A percentile compares a stretch with the other conserved stretches of the same genome.
These are phyloP conservation scores for Omphalotus guepiniiformis DNA, from an alignment of 768 basidiomycete species.

Conservation along the genomic window DNA sequence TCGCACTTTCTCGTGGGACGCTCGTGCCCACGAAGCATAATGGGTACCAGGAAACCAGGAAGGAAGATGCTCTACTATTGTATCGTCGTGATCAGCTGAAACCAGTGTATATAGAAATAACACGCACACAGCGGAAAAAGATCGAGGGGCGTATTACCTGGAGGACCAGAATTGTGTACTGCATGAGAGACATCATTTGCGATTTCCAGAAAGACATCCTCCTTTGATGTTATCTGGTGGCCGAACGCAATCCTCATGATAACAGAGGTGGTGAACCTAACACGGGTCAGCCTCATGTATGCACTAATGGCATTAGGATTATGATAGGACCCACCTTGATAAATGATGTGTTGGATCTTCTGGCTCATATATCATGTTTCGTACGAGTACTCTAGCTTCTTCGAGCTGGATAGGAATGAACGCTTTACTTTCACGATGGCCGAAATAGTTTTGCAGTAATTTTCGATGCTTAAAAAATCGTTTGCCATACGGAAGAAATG, in stretches of 20 bases:
- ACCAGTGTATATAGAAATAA: neutral
- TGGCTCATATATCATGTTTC: constrained; percentile 23
- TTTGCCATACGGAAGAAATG: constrained; percentile 20
- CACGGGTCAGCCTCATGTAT: no score
- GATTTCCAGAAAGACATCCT: constrained; percentile 35
- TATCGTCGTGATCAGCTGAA: neutral
- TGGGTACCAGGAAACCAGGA: constrained; percentile 29
- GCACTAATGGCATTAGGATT: no score
- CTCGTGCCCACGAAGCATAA: constrained; percentile 16
- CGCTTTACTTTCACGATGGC: constrained; percentile 13
- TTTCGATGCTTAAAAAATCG: constrained; percentile 20
- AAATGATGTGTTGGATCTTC: constrained; percentile 20
- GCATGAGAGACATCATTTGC: constrained; percentile 18
- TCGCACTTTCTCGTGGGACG: constrained; percentile 13
- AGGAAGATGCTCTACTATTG: constrained; percentile 26
- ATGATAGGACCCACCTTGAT: constrained; percentile 22
- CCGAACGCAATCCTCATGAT: constrained; percentile 27
- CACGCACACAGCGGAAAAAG: constrained; percentile 23
- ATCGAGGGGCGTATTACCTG: constrained; percentile 17
- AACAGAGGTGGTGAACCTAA: constrained; percentile 13
- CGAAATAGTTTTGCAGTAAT: constrained; percentile 23
- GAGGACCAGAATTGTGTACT: constrained; percentile 13
- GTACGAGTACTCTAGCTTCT: constrained; percentile 26
- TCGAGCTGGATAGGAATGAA: constrained; percentile 17
- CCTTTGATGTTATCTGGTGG: constrained; percentile 22